These are phyloP conservation scores for Xylariaceae sp. DNA, from an alignment of 2,329 filamentous ascomycete genomes.

Conservation along the genomic window DNA sequence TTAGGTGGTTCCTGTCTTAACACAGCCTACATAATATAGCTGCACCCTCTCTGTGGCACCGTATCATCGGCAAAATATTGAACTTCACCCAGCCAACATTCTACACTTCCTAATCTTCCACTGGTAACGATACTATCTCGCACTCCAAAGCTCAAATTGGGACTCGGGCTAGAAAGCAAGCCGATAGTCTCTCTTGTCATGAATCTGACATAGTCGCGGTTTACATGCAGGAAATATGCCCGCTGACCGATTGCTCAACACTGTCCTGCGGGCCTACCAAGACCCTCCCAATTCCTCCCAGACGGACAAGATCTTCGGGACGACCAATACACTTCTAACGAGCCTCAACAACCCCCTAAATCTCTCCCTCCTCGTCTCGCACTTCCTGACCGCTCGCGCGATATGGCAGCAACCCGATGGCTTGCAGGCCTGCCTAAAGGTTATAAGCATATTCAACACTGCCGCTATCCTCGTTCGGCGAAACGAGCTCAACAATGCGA, in stretches of 20 bases:
- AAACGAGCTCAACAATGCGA: slow-evolving; percentile 51
- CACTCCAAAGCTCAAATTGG: neutral
- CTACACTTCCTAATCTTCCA: too few species aligned
- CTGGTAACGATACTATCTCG: too few species aligned
- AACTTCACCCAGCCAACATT: too few species aligned
- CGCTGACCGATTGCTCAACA: slow-evolving; percentile 69
- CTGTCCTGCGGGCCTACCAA: slow-evolving; percentile 66
- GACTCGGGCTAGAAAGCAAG: too few species aligned
- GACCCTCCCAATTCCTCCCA: slow-evolving; percentile 56
- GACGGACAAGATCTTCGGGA: slow-evolving; percentile 66
- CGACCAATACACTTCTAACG: slow-evolving; percentile 70
- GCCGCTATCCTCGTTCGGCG: slow-evolving; percentile 63
- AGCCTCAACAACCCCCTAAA: slow-evolving; percentile 77
- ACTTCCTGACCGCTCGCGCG: slow-evolving; percentile 73
- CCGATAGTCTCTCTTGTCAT: slow-evolving; percentile 8
- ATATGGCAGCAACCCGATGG: slow-evolving; percentile 70
- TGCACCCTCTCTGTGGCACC: too few species aligned
- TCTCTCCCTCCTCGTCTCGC: slow-evolving; percentile 72
- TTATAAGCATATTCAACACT: slow-evolving; percentile 75
- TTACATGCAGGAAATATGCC: slow-evolving; percentile 57
- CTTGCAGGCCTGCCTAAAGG: slow-evolving; percentile 66
- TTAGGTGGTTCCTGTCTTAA: too few species aligned
- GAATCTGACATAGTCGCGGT: neutral
- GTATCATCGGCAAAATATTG: too few species aligned
- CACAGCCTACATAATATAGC: too few species aligned